These are phyloP conservation scores for Cercospora sp. DNA, from an alignment of 2,329 filamentous ascomycete genomes.

Conservation along the genomic window DNA sequence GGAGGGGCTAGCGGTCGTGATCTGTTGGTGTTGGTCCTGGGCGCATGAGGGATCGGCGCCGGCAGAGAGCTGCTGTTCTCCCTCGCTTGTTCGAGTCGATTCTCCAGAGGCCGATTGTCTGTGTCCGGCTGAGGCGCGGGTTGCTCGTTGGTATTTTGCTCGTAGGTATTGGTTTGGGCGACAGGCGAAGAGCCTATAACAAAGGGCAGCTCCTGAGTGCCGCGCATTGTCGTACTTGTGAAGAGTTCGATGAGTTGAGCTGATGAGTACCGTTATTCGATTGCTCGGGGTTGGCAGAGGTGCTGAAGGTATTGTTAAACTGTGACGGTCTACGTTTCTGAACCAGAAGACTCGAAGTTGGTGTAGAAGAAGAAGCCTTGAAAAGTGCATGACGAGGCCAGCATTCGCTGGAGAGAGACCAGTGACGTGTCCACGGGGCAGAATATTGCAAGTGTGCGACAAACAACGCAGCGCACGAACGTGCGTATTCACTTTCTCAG, in stretches of 20 bases:
- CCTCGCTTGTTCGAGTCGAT: not conserved
- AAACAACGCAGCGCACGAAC: not conserved
- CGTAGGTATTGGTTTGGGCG: not conserved
- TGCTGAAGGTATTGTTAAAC: not conserved
- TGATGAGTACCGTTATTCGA: not conserved
- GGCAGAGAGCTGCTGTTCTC: not conserved
- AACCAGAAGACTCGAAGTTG: not conserved
- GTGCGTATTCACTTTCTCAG: not conserved
- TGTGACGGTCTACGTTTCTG: not conserved
- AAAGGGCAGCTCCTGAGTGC: not conserved
- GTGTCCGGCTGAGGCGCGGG: not conserved
- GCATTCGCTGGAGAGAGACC: not conserved
- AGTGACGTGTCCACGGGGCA: not conserved
- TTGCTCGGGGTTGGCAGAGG: not conserved
- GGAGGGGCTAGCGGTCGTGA: not conserved
- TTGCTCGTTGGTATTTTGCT: not conserved
- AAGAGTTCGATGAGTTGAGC: not conserved
- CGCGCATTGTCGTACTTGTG: not conserved
- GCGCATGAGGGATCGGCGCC: not conserved
- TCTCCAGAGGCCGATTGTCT: not conserved
- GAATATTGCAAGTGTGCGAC: not conserved
- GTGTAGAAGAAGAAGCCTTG: not conserved
- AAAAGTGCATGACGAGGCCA: not conserved
- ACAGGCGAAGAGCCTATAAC: not conserved
- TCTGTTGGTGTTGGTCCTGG: not conserved